Conservation (phyloP, 2,329 filamentous ascomycete genomes). For the Phaeosphaeria sp. region DNA sequence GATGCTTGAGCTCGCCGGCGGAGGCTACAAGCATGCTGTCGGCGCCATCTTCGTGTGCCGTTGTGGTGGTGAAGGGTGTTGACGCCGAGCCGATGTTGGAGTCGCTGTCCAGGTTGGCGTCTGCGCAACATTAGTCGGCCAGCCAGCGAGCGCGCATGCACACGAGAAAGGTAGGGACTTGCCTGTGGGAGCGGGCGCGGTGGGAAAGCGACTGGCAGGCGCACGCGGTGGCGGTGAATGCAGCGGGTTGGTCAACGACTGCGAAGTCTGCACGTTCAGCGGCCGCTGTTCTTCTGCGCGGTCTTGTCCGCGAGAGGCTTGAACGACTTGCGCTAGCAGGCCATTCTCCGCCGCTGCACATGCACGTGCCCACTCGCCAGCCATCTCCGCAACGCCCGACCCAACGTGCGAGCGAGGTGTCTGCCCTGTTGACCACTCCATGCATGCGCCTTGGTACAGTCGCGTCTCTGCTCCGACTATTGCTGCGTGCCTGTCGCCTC, state of each 20-base stretch:
- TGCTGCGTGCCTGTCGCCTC: background rate
- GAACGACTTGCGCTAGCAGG: slow-evolving; percentile 24
- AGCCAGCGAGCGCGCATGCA: slow-evolving; percentile 1
- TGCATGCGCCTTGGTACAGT: background rate
- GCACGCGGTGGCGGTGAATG: slow-evolving; percentile 13
- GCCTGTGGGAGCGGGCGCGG: slow-evolving; percentile 6
- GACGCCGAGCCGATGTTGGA: slow-evolving; percentile 1
- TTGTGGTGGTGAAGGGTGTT: slow-evolving; percentile 8
- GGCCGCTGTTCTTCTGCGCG: slow-evolving; percentile 3
- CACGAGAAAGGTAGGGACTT: background rate
- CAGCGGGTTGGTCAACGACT: slow-evolving; percentile 1
- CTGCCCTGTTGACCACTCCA: background rate
- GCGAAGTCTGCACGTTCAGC: slow-evolving; percentile 5
- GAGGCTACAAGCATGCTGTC: slow-evolving; percentile 41
- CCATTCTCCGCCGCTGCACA: background rate
- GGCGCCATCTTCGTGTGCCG: slow-evolving; percentile 34
- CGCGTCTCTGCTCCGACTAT: background rate
- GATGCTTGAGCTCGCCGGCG: slow-evolving; percentile 23
- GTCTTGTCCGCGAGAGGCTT: slow-evolving; percentile 19
- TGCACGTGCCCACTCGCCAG: slow-evolving; percentile 19
- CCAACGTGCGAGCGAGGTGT: background rate
- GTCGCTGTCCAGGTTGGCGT: slow-evolving; percentile 13
- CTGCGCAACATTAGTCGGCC: slow-evolving; percentile 27
- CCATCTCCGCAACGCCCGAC: background rate
- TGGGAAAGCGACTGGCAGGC: slow-evolving; percentile 9